These are phyloP conservation scores for Cotoneaster glaucophyllus DNA, from an alignment of 306 rosid species.

Conservation along the genomic window DNA sequence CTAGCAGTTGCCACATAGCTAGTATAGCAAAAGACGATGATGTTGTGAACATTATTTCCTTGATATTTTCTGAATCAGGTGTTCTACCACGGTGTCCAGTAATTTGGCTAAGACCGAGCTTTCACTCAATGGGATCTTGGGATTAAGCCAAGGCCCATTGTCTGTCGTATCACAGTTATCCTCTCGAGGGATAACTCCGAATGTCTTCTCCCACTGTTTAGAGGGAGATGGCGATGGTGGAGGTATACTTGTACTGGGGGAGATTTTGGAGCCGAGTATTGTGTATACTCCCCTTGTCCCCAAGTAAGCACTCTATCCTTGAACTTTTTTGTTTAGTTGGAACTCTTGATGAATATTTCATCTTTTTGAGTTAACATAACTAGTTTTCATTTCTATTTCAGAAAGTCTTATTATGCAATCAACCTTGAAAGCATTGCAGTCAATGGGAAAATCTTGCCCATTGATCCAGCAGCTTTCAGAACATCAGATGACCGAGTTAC, in stretches of 20 bases:
- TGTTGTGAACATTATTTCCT: neutral
- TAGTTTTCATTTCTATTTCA: conserved; percentile 25
- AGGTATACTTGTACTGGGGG: conserved; percentile 91
- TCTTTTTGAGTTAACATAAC: conserved; percentile 9
- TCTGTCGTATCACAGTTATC: conserved; percentile 90
- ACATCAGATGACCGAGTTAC: conserved; percentile 64
- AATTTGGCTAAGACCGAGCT: conserved; percentile 59
- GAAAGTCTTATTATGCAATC: conserved; percentile 73
- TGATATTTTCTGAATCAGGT: conserved; percentile 43
- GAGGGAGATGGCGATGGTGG: conserved; percentile 88
- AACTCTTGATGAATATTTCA: neutral
- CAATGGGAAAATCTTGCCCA: conserved; percentile 58
- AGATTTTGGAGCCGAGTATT: conserved; percentile 85
- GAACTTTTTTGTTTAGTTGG: neutral
- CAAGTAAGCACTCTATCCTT: conserved; percentile 43
- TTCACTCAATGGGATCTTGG: conserved; percentile 89
- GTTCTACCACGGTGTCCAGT: conserved; percentile 62
- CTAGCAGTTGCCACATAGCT: neutral
- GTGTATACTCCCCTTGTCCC: conserved; percentile 90
- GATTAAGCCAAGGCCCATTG: conserved; percentile 80
- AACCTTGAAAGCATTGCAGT: conserved; percentile 80
- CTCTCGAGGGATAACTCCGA: conserved; percentile 69
- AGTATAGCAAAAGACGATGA: too few relatives aligned
- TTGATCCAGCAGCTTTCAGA: conserved; percentile 61
- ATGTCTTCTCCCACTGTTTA: conserved; percentile 83